These are phyloP conservation scores for Simplicillium aogashimaense DNA, from an alignment of 2,329 filamentous ascomycete genomes.

Conservation along the genomic window DNA sequence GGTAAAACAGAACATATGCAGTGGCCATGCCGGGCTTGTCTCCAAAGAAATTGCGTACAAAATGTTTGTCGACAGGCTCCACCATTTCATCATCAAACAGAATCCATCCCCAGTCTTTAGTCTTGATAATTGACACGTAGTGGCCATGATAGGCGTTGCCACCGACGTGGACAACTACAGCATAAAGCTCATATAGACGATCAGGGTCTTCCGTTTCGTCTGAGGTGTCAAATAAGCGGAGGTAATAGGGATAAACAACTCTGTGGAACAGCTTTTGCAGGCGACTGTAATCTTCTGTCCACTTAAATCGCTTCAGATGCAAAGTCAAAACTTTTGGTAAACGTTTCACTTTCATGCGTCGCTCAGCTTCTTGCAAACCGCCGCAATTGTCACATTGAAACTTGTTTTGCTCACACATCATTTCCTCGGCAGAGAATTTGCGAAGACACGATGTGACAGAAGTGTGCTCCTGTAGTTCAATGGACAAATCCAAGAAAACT, in stretches of 20 bases:
- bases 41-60: constrained; percentile 94
- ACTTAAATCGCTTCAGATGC: constrained; percentile 96
- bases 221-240: constrained; percentile 95
- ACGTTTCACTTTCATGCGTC: constrained; percentile 98
- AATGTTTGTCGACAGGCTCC: constrained; percentile 92
- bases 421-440: constrained; percentile 96
- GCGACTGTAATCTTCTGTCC: constrained; percentile 88
- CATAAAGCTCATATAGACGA: constrained; percentile 90
- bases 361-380: constrained; percentile 93
- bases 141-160: constrained; percentile 96
- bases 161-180: constrained; percentile 94
- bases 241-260: constrained; percentile 92
- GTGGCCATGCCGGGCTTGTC: constrained; percentile 86
- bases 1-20: constrained; percentile 95
- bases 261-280: constrained; percentile 94
- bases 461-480: constrained; percentile 89
- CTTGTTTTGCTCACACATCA: constrained; percentile 97
- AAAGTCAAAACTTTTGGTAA: constrained; percentile 84
- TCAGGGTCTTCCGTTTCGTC: constrained; percentile 92
- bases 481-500: constrained; percentile 89
- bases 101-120: constrained; percentile 88
- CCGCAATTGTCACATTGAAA: constrained; percentile 98
- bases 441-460: constrained; percentile 92
- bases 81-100: constrained; percentile 98
- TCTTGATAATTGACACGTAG: constrained; percentile 97